Evolutionary conservation across 139 green algal species (phyloP).

Genomic region (Klebsormidium nitens): DNA sequence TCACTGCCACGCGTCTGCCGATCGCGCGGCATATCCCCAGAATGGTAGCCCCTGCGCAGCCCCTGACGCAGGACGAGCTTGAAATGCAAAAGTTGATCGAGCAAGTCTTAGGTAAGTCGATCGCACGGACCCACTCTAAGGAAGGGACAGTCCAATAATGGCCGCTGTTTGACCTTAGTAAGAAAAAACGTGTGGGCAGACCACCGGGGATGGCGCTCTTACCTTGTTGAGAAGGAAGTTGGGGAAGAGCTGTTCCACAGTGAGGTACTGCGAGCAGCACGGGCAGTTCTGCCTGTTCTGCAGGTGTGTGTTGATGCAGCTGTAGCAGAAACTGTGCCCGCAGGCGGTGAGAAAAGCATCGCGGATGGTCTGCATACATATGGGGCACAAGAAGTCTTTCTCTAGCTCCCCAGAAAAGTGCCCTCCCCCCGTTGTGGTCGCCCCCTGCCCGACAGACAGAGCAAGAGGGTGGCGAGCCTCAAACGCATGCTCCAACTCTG

Average conservation of each 20-base stretch:
- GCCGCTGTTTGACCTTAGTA: background rate
- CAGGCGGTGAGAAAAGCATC: conserved; percentile 42
- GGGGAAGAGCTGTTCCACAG: conserved; percentile 31
- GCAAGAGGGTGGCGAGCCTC: too few relatives aligned
- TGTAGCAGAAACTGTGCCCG: conserved; percentile 48
- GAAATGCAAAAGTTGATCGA: background rate
- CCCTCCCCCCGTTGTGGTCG: too few relatives aligned
- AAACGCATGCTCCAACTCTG: too few relatives aligned
- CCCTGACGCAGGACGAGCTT: background rate
- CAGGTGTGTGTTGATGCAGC: conserved; percentile 39
- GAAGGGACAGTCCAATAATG: background rate
- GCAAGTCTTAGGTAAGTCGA: background rate
- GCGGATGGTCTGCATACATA: conserved; percentile 29
- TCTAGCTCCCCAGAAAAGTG: too few relatives aligned
- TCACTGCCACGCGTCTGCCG: too few relatives aligned
- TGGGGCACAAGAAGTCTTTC: conserved; percentile 37
- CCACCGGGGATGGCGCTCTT: background rate
- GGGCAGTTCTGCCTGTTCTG: conserved; percentile 36
- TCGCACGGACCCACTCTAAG: background rate
- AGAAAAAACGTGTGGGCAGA: background rate
- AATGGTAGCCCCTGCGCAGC: background rate
- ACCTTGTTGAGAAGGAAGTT: conserved; percentile 42
- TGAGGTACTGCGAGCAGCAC: conserved; percentile 34
- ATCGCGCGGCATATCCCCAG: too few relatives aligned
- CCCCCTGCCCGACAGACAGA: too few relatives aligned